A percentile compares a stretch with the other conserved stretches of the same genome.
Evolutionary conservation across 176 grass and related monocot genomes (phyloP).

Genomic region (Aegilops umbellulata): DNA sequence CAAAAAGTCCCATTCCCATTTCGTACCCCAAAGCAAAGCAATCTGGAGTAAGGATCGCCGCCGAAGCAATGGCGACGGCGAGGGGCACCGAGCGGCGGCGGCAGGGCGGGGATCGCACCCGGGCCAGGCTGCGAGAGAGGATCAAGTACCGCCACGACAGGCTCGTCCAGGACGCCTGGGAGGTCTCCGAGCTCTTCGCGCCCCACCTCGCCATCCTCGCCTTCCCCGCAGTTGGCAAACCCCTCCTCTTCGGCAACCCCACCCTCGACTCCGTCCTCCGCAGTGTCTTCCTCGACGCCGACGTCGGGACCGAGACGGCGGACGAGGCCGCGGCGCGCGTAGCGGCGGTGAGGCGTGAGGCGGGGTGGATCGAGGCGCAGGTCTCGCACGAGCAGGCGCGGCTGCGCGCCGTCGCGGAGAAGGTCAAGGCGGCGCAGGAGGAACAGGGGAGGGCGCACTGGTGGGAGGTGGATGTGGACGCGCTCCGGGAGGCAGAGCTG

Average conservation of each 20-base stretch:
- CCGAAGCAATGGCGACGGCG: not conserved
- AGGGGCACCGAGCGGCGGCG: not conserved
- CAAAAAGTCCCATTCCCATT: no score
- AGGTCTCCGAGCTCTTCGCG: not conserved
- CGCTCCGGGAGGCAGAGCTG: conserved; percentile 20
- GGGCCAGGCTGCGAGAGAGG: no score
- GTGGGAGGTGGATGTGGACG: conserved; percentile 37
- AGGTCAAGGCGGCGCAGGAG: not conserved
- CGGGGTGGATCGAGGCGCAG: not conserved
- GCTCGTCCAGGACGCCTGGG: not conserved
- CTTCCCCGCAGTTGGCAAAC: not conserved
- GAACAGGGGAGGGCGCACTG: not conserved
- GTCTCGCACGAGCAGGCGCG: not conserved
- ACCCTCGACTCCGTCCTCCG: conserved; percentile 16
- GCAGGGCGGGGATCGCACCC: not conserved
- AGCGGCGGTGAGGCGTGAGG: not conserved
- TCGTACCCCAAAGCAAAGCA: not conserved
- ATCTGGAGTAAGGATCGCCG: no score
- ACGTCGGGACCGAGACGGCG: not conserved
- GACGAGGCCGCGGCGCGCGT: not conserved
- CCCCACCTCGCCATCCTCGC: not conserved
- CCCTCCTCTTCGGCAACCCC: not conserved
- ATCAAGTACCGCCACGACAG: not conserved
- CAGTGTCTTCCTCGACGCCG: not conserved
- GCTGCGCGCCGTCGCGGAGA: not conserved